phyloP scores from a whole-genome alignment of 768 basidiomycete species.

The Russula foetens region DNA sequence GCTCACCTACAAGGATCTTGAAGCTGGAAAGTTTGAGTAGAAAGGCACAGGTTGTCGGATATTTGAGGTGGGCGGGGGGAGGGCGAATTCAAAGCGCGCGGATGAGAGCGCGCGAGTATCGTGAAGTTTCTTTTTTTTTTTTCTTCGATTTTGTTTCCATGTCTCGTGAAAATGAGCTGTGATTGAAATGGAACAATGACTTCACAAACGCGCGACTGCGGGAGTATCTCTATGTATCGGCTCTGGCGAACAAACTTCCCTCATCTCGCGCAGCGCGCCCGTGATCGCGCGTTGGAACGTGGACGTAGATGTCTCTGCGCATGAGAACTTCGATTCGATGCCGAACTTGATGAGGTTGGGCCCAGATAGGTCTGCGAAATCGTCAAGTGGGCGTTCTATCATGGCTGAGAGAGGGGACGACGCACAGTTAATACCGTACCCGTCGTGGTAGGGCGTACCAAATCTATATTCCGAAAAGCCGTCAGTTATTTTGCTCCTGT shows the following conservation, averaged over 20 bases:
- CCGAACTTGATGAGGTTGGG: conserved; percentile 82
- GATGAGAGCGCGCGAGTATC: background rate
- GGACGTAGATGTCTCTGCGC: conserved; percentile 58
- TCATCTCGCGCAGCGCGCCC: conserved; percentile 64
- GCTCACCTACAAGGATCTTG: conserved; percentile 30
- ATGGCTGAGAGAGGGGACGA: conserved; percentile 12
- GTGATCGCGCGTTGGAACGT: conserved; percentile 54
- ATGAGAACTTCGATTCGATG: conserved; percentile 81
- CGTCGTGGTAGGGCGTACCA: conserved; percentile 72
- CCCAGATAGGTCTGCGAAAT: conserved; percentile 63
- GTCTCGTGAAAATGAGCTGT: background rate
- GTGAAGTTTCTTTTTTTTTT: background rate
- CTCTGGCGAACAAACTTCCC: conserved; percentile 23
- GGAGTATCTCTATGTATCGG: conserved; percentile 4
- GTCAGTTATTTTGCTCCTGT: background rate
- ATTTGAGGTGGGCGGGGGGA: background rate
- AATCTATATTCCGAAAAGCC: conserved; percentile 42
- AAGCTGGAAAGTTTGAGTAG: conserved; percentile 29
- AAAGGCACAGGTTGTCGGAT: background rate
- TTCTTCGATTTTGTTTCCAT: background rate
- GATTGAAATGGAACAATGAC: background rate
- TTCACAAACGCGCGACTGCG: conserved; percentile 10
- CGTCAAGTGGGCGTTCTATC: background rate
- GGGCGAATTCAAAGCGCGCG: background rate
- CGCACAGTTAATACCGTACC: conserved; percentile 92